These are phyloP conservation scores for Trichoderma endophyticum DNA, from an alignment of 2,329 filamentous ascomycete species.

Conservation along the genomic window DNA sequence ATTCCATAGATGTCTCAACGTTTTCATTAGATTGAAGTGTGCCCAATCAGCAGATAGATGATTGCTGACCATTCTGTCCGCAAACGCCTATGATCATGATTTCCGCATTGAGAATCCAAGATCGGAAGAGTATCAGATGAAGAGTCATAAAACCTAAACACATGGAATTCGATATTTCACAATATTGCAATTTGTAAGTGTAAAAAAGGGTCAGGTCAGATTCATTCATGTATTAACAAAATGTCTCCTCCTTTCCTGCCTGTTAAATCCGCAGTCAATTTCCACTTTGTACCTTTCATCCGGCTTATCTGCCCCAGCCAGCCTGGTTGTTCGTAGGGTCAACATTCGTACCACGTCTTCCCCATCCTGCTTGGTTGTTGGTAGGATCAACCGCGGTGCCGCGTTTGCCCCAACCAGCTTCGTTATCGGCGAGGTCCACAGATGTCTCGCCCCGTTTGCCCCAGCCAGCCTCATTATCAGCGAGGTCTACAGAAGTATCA, in stretches of 20 bases:
- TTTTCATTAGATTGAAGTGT: background rate
- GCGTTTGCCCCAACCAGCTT: background rate
- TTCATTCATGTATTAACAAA: background rate
- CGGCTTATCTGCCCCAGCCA: background rate
- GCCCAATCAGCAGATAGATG: background rate
- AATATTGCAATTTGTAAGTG: background rate
- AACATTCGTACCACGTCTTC: background rate
- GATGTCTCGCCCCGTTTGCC: background rate
- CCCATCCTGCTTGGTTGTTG: conserved; percentile 9
- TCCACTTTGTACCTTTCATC: background rate
- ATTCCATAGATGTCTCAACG: background rate
- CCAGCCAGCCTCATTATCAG: background rate
- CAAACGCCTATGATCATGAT: background rate
- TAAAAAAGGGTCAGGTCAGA: background rate
- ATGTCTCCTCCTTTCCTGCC: background rate
- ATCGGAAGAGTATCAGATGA: background rate
- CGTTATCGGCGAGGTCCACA: background rate
- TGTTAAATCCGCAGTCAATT: rapidly evolving
- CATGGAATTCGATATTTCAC: background rate
- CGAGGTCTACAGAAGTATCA: background rate
- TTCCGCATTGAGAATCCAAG: background rate
- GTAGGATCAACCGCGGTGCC: background rate
- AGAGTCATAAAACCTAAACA: background rate
- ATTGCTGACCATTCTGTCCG: background rate
- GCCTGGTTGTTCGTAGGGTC: background rate